phyloP scores from a whole-genome alignment of 1,139 yeast species.

The Kurtzmaniella quercitrusa region DNA sequence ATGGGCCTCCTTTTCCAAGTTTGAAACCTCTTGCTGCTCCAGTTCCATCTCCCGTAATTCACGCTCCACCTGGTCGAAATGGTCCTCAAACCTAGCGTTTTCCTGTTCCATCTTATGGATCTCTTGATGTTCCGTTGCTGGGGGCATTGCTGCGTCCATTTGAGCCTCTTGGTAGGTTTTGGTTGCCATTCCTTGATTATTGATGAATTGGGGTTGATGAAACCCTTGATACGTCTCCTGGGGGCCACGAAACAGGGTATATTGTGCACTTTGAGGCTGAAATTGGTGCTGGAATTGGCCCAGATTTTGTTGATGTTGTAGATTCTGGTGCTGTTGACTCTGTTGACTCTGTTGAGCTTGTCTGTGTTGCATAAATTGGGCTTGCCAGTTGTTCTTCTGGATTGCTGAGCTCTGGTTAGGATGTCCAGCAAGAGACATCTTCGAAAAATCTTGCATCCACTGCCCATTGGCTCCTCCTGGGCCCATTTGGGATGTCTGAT shows the following conservation, averaged over 20 bases:
- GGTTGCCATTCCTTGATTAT: neutral
- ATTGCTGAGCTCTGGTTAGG: constrained; percentile 7
- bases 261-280: constrained; percentile 3
- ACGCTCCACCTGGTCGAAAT: constrained; percentile 34
- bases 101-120: constrained; percentile 27
- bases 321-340: no score
- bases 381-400: constrained; percentile 22
- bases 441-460: constrained; percentile 36
- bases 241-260: neutral
- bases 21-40: constrained; percentile 9
- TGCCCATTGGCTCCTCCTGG: constrained; percentile 9
- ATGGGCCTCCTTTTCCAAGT: constrained; percentile 16
- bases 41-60: constrained; percentile 19
- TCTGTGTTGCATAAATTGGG: constrained; percentile 22
- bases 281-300: constrained; percentile 22
- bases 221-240: neutral
- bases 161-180: neutral
- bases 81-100: constrained; percentile 26
- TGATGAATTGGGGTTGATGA: neutral
- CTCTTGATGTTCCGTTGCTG: constrained; percentile 26
- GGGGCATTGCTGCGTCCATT: constrained; percentile 2
- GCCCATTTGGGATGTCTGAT: constrained; percentile 2
- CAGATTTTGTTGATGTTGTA: no score
- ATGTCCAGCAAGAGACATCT: constrained; percentile 15
- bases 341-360: constrained; percentile 3